Base-by-base conservation (phyloP, 2,329 filamentous ascomycete species). In the Trichophyton mentagrophytes region DNA sequence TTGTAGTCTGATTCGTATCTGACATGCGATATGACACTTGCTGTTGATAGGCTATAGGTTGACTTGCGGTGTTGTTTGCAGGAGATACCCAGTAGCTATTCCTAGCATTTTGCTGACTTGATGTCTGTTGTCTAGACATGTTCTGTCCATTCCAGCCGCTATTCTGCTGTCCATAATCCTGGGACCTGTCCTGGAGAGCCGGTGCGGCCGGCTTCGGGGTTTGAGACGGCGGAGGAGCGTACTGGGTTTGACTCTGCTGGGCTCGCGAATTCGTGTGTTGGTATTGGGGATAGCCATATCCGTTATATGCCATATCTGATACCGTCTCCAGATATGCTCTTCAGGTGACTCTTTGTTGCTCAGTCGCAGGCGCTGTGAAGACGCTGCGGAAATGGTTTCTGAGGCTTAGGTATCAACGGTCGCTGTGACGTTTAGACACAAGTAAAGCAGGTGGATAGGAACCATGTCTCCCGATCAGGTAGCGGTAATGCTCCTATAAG, bases 251-350 rank as follows among this genome's bases (percentile, higher is more conserved):
- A 22, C 17, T 57, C 33, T 61, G 60, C 17, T 38, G 33, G 9
- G 47, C 51, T 8, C 62, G 57, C 7, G 38, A 42, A n/a, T 58
- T 13, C 42, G 57, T 36, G 15, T 64, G 55, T 38, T 62, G 63
- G 53, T 64, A 60, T 25, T 60, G 55, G 13, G 60, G 33, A 8
- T 63, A 65, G 9, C 60, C 61, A 42, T 60, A 65, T 13, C 64
- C 62, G n/a, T 61, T 49, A 27, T 64, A 65, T 25, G 62, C 63
- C 64, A 65, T 65, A 36, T 33, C 51, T 55, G 8, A 33, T 5
- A 3, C 33, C 5, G 9, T 36, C 3, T 33, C 51, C n/a, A 36
- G 20, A 51, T 20, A 15, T 51, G 9, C 27, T 6, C 15, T 13
- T 15, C 46, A 13, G 46, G 2, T 8, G 20, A 27, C 20, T 9